Evolutionary conservation across 2,329 filamentous ascomycete species (phyloP).

Genomic region (Teratosphaeria destructans): DNA sequence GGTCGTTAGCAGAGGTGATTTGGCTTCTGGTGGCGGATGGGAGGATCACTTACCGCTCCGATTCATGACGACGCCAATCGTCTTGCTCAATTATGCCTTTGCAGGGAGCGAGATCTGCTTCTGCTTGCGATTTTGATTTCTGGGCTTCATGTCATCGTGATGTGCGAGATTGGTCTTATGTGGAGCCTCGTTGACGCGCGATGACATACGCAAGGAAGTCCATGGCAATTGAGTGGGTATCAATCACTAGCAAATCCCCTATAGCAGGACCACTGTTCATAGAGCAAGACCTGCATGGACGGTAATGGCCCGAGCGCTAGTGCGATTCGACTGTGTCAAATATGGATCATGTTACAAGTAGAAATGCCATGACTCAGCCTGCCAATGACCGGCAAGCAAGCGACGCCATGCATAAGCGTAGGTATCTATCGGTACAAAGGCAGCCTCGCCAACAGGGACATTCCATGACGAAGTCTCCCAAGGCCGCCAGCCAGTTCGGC

Average conservation of each 20-base stretch:
- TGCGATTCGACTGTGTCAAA: not conserved
- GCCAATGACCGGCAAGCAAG: not conserved
- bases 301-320: not conserved
- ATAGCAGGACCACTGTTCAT: not conserved
- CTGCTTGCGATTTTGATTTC: no score
- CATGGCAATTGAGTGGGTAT: not conserved
- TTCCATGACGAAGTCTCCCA: not conserved
- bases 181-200: not conserved
- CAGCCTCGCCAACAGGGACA: not conserved
- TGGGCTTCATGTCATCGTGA: not conserved
- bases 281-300: not conserved
- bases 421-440: not conserved
- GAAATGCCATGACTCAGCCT: not conserved
- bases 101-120: not conserved
- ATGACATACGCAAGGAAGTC: not conserved
- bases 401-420: not conserved
- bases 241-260: not conserved
- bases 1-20: not conserved
- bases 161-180: not conserved
- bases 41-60: constrained; percentile 2
- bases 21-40: not conserved
- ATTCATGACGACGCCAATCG: constrained; percentile 4
- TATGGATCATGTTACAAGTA: not conserved
- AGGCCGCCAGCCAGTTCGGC: not conserved
- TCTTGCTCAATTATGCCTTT: not conserved